Evolutionary conservation across 805 yeast species (phyloP).

Genomic region (Lipomyces lipofer): DNA sequence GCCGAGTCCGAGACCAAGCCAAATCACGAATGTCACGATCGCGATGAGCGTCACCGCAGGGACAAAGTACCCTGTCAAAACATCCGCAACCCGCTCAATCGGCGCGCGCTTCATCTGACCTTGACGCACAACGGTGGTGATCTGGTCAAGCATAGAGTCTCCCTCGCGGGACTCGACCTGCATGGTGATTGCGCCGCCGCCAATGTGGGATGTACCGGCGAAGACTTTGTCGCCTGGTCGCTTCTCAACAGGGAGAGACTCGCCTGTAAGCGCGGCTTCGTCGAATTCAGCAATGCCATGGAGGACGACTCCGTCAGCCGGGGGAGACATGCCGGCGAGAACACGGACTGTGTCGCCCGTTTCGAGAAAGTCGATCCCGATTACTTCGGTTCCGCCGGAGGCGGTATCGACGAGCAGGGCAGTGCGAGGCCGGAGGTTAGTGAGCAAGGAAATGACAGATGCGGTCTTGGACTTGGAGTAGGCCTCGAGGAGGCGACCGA

Average conservation of each 20-base stretch:
- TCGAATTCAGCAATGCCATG: slow-evolving; percentile 79
- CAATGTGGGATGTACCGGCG: slow-evolving; percentile 71
- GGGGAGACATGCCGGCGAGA: slow-evolving; percentile 47
- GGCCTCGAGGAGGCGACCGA: slow-evolving; percentile 69
- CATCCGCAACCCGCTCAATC: slow-evolving; percentile 68
- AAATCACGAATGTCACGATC: slow-evolving; percentile 63
- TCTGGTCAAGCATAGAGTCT: slow-evolving; percentile 67
- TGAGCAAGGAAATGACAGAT: slow-evolving; percentile 57
- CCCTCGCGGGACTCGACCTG: slow-evolving; percentile 60
- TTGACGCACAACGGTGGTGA: slow-evolving; percentile 66
- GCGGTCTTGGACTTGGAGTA: slow-evolving; percentile 68
- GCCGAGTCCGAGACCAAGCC: slow-evolving; percentile 60
- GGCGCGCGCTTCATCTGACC: slow-evolving; percentile 76
- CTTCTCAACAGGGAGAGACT: slow-evolving; percentile 59
- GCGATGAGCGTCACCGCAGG: slow-evolving; percentile 66
- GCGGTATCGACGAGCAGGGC: slow-evolving; percentile 48
- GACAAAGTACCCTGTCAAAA: slow-evolving; percentile 68
- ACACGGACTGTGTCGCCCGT: slow-evolving; percentile 76
- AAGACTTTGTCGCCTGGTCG: slow-evolving; percentile 63
- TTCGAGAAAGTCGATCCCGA: slow-evolving; percentile 53
- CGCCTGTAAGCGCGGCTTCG: slow-evolving; percentile 91
- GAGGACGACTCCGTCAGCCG: slow-evolving; percentile 77
- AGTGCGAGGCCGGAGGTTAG: slow-evolving; percentile 51
- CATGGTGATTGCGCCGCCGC: slow-evolving; percentile 55
- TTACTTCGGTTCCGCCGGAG: slow-evolving; percentile 27